Conservation (phyloP, 768 basidiomycete genomes). For the Mycena floridula region DNA sequence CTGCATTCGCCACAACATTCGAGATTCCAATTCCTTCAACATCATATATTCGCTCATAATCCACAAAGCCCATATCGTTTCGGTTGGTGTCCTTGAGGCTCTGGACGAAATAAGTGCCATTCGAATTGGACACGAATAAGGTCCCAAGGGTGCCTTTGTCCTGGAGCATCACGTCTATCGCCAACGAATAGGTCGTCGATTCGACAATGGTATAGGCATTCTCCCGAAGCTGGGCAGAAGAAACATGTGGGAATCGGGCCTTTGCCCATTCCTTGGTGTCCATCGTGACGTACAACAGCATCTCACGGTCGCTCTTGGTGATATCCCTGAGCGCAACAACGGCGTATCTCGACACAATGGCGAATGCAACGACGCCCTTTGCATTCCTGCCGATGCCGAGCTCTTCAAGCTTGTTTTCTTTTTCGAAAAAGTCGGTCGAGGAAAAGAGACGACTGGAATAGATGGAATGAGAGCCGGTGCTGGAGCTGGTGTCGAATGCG, state of each 20-base stretch:
- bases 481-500: constrained; percentile 62
- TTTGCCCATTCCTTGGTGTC: constrained; percentile 83
- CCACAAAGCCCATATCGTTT: constrained; percentile 83
- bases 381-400: constrained; percentile 83
- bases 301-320: constrained; percentile 63
- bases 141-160: constrained; percentile 68
- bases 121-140: constrained; percentile 91
- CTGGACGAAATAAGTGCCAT: constrained; percentile 95
- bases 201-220: constrained; percentile 97
- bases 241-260: constrained; percentile 90
- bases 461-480: constrained; percentile 36
- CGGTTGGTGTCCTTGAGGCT: constrained; percentile 90
- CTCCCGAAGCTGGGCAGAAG: constrained; percentile 70
- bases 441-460: constrained; percentile 70
- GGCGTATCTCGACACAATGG: constrained; percentile 88
- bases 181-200: constrained; percentile 87
- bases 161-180: constrained; percentile 85
- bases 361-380: constrained; percentile 86
- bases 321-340: constrained; percentile 87
- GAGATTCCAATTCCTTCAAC: constrained; percentile 89
- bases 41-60: constrained; percentile 84
- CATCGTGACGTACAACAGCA: constrained; percentile 81
- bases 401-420: constrained; percentile 69
- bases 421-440: constrained; percentile 78
- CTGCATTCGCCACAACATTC: constrained; percentile 78